Percentiles rank a stretch among this genome's conserved stretches.
These are phyloP conservation scores for Aspergillus ochraceoroseus DNA, from an alignment of 2,329 filamentous ascomycete species.

Conservation along the genomic window DNA sequence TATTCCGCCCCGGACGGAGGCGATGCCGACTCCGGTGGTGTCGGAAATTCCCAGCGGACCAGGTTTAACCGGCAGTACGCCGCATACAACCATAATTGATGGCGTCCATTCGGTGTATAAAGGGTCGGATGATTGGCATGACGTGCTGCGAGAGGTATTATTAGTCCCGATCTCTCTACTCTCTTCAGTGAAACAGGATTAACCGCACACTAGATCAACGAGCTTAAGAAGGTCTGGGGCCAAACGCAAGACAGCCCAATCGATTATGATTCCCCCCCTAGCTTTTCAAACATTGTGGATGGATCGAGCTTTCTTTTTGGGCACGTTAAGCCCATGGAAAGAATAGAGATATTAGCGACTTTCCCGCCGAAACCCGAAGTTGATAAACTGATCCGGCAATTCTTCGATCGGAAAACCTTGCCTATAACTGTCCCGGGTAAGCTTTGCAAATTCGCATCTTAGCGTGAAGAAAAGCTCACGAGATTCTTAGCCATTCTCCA, in stretches of 20 bases:
- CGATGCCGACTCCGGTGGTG: neutral
- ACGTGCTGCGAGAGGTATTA: slow-evolving; percentile 12
- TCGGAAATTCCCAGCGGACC: neutral
- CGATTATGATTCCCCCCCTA: neutral
- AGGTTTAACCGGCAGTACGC: neutral
- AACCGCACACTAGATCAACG: slow-evolving; percentile 5
- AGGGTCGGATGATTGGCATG: slow-evolving; percentile 10
- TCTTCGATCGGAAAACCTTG: slow-evolving; percentile 8
- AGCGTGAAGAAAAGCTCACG: neutral
- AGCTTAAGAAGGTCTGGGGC: slow-evolving; percentile 9
- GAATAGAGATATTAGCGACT: slow-evolving; percentile 6
- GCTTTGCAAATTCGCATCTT: neutral
- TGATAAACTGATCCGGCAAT: slow-evolving; percentile 1
- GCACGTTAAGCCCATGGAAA: slow-evolving; percentile 8
- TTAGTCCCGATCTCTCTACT: neutral
- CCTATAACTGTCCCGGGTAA: slow-evolving; percentile 11
- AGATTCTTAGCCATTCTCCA: slow-evolving; percentile 8
- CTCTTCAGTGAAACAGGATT: too few species aligned
- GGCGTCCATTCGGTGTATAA: slow-evolving; percentile 10
- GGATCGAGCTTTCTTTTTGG: slow-evolving; percentile 13
- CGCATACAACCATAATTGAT: slow-evolving; percentile 9
- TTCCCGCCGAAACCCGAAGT: slow-evolving; percentile 6
- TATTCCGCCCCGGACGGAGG: too few species aligned
- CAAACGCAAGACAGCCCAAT: neutral
- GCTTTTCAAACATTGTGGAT: slow-evolving; percentile 6